A percentile compares a stretch with the other conserved stretches of the same genome.
These are phyloP conservation scores for Blastobotrys persicus DNA, from an alignment of 1,139 yeast species.

Conservation along the genomic window DNA sequence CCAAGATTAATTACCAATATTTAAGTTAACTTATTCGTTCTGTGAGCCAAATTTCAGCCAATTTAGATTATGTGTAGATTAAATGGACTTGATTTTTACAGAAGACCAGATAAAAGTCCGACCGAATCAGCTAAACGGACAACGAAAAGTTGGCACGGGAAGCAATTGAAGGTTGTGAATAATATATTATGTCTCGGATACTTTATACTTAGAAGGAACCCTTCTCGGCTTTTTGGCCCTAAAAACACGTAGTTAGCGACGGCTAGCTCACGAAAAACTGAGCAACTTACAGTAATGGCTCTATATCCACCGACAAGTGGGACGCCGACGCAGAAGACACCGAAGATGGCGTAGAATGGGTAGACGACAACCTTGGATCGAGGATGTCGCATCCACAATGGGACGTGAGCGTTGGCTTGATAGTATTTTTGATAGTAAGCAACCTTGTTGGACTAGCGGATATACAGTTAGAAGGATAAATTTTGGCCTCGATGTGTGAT, in stretches of 20 bases:
- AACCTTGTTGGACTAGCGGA: constrained; percentile 31
- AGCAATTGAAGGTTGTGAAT: not conserved
- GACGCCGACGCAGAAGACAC: constrained; percentile 61
- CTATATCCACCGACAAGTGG: constrained; percentile 77
- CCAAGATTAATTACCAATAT: too few relatives aligned
- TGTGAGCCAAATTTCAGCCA: too few relatives aligned
- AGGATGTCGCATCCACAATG: constrained; percentile 43
- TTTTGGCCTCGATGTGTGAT: not conserved
- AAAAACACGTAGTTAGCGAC: constrained; percentile 9
- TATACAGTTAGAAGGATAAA: not conserved
- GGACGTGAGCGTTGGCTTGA: constrained; percentile 38
- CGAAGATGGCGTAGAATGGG: constrained; percentile 87
- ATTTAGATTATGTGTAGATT: too few relatives aligned
- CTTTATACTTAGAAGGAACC: constrained; percentile 10
- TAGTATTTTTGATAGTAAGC: constrained; percentile 40
- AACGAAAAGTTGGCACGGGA: too few relatives aligned
- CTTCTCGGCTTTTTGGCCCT: constrained; percentile 22
- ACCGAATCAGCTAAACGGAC: too few relatives aligned
- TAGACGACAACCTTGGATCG: constrained; percentile 78
- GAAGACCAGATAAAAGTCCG: too few relatives aligned
- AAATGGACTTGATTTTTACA: too few relatives aligned
- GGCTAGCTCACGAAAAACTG: not conserved
- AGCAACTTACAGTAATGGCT: constrained; percentile 43
- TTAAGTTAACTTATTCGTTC: too few relatives aligned
- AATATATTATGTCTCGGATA: not conserved